Base-by-base conservation (phyloP, 2,329 filamentous ascomycete species). In the Tolypocladium endophyticum region DNA sequence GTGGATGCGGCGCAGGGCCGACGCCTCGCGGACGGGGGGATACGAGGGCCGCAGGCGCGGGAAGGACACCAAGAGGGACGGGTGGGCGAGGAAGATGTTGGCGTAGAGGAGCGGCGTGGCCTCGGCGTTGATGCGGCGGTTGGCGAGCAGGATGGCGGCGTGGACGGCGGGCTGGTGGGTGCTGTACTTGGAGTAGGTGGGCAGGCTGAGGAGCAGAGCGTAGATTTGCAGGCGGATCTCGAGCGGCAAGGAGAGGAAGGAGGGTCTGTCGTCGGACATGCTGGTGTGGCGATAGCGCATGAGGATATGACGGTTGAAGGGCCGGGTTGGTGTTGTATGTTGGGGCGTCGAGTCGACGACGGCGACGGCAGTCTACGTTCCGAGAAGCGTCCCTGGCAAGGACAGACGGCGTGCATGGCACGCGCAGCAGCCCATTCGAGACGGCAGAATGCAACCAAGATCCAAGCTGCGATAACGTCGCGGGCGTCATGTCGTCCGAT, bases 141-240 rank as follows among this genome's bases (percentile, higher is more conserved):
- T 75, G 58, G 70, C 64, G 63, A 67, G 70, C 53, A 80, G 74
- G 65, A 80, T 74, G 61, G 69, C 66, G 7, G 75, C 69, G 66
- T 76, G 64, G 54, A 77, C 61, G 53, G 33, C 28, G 33, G 23
- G n/a, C 9, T 25, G 33, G 14, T 30, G 43, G 20, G 39, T n/a
- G 28, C n/a, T 56, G 61, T 65, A 64, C 59, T 65, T 62, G 61
- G 65, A 65, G 63, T 65, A 68, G 50, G 71, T 72, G 6, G 69
- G 64, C 53, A 76, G 67, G 62, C 67, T 61, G 59, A 80, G 75
- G 57, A 80, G 76, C 62, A 74, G 66, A 28, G 66, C 60, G 70
- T 79, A 79, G 62, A 80, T 76, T 59, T 79, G 72, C 60, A 78
- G 72, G 45, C 78, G 77, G 64, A 80, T 70, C 65, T 80, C 78